These are phyloP conservation scores for Xeromyces bisporus DNA, from an alignment of 495 filamentous ascomycete species.

Conservation along the genomic window DNA sequence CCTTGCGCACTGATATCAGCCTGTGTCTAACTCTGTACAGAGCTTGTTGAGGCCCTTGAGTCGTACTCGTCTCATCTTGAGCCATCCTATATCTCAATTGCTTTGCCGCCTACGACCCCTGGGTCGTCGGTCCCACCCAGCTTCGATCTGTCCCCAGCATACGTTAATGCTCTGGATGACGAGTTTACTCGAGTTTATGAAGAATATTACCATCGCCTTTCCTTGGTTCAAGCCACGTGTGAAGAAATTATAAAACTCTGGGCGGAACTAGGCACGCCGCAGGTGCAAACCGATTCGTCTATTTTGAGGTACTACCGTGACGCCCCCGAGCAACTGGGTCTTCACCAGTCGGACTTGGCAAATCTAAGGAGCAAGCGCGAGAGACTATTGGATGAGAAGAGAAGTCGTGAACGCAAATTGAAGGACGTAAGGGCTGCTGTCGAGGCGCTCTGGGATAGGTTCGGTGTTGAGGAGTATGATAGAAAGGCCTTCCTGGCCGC, in stretches of 20 bases:
- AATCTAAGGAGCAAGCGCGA: constrained; percentile 57
- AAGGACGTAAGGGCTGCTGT: constrained; percentile 59
- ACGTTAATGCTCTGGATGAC: constrained; percentile 68
- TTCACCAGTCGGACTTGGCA: constrained; percentile 70
- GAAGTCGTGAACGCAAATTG: constrained; percentile 62
- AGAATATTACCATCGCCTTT: constrained; percentile 71
- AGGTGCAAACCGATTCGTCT: constrained; percentile 71
- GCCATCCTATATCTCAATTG: constrained; percentile 60
- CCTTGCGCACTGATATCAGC: neutral
- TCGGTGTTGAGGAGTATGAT: constrained; percentile 65
- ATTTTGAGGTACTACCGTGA: constrained; percentile 83
- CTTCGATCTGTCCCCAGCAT: constrained; percentile 80
- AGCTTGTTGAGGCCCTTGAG: constrained; percentile 81
- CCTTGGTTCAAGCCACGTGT: constrained; percentile 51
- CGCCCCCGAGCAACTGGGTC: constrained; percentile 77
- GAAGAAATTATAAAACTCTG: constrained; percentile 87
- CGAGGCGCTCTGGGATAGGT: constrained; percentile 73
- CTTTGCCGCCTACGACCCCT: constrained; percentile 61
- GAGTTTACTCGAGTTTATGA: constrained; percentile 91
- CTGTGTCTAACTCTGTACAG: constrained; percentile 30
- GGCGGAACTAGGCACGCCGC: constrained; percentile 85
- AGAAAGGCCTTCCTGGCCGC: constrained; percentile 61
- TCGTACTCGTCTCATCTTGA: constrained; percentile 93
- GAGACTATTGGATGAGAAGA: constrained; percentile 86
- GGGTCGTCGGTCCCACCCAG: constrained; percentile 58